phyloP scores from a whole-genome alignment of 2,329 filamentous ascomycete genomes.

The Arachnomyces sp. region DNA sequence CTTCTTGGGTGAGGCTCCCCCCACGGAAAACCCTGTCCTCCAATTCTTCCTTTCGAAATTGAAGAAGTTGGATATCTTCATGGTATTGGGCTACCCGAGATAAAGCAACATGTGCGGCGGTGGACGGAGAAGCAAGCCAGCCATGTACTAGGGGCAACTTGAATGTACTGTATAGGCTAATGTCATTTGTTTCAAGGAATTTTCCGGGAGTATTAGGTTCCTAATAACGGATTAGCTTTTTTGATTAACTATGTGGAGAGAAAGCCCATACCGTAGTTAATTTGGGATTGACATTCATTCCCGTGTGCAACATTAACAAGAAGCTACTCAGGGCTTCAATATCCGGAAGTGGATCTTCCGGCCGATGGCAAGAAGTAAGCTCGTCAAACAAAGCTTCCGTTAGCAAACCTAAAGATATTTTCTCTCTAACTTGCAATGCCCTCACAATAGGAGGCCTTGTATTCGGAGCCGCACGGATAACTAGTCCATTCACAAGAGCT shows the following conservation, averaged over 20 bases:
- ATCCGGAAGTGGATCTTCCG: conserved; percentile 67
- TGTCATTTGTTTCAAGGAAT: conserved; percentile 81
- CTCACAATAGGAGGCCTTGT: conserved; percentile 65
- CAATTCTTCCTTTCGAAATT: conserved; percentile 83
- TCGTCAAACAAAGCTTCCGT: conserved; percentile 90
- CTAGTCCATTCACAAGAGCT: conserved; percentile 85
- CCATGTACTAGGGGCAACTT: conserved; percentile 83
- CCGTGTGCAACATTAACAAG: conserved; percentile 79
- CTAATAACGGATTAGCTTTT: conserved; percentile 14
- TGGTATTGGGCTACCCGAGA: conserved; percentile 71
- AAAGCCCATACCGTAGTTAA: conserved; percentile 54
- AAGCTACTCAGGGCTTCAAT: conserved; percentile 83
- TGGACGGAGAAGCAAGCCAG: conserved; percentile 67
- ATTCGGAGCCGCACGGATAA: conserved; percentile 67
- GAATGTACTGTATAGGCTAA: conserved; percentile 87
- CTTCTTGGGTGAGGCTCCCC: conserved; percentile 57
- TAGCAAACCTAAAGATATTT: conserved; percentile 76
- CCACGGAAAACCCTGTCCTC: conserved; percentile 64
- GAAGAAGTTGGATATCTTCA: conserved; percentile 82
- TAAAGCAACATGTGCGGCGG: conserved; percentile 63
- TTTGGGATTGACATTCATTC: conserved; percentile 95
- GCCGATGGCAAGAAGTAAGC: conserved; percentile 69
- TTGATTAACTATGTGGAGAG: conserved; percentile 5
- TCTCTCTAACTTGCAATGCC: conserved; percentile 70
- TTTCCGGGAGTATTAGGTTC: conserved; percentile 50